Conservation (phyloP, 805 yeast species). For the Teunomyces cretensis region DNA sequence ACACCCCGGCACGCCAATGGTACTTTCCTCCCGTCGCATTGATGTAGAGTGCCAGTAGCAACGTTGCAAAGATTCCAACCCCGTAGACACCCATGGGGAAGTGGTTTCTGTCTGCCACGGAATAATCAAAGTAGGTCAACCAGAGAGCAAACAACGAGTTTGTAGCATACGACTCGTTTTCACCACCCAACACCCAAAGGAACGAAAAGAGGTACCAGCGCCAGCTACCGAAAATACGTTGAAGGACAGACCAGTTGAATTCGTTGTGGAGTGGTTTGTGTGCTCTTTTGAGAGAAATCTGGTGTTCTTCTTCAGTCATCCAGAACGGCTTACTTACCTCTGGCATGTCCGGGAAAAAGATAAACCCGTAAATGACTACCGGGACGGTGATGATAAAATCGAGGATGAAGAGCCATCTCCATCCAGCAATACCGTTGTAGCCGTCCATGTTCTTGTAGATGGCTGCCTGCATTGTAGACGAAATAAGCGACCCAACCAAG, state of each 20-base stretch:
- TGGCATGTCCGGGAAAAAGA: slow-evolving; percentile 61
- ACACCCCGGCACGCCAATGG: slow-evolving; percentile 53
- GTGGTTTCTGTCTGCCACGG: slow-evolving; percentile 47
- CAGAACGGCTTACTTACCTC: slow-evolving; percentile 35
- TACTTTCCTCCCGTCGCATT: slow-evolving; percentile 41
- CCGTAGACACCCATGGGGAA: slow-evolving; percentile 57
- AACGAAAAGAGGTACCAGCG: slow-evolving; percentile 55
- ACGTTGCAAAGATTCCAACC: slow-evolving; percentile 49
- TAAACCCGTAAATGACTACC: slow-evolving; percentile 53
- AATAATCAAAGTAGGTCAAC: slow-evolving; percentile 40
- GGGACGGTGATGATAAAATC: slow-evolving; percentile 61
- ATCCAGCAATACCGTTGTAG: slow-evolving; percentile 49
- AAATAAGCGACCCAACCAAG: slow-evolving; percentile 52
- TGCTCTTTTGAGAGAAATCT: slow-evolving; percentile 32
- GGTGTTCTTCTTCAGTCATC: slow-evolving; percentile 40
- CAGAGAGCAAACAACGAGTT: slow-evolving; percentile 50
- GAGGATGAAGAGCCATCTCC: slow-evolving; percentile 50
- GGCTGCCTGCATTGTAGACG: slow-evolving; percentile 57
- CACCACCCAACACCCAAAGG: slow-evolving; percentile 53
- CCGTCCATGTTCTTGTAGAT: slow-evolving; percentile 49
- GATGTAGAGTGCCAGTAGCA: slow-evolving; percentile 43
- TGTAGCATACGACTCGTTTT: slow-evolving; percentile 45
- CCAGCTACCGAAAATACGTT: slow-evolving; percentile 47
- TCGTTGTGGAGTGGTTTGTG: slow-evolving; percentile 23
- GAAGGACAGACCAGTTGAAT: slow-evolving; percentile 35